These are phyloP conservation scores for Leptographium wingfieldii DNA, from an alignment of 2,329 filamentous ascomycete genomes.

Conservation along the genomic window DNA sequence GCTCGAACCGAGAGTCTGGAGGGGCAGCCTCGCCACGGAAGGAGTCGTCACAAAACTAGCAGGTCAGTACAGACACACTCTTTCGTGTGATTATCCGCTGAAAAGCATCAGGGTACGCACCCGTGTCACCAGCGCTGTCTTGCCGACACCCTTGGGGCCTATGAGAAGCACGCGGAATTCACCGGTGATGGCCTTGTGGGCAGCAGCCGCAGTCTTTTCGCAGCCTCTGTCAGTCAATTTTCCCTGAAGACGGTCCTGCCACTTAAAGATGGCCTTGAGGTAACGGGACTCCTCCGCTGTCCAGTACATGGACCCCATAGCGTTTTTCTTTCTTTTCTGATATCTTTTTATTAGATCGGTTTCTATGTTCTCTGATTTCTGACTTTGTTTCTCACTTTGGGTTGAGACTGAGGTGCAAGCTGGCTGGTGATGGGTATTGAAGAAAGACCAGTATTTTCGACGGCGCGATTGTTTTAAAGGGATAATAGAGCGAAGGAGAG, in stretches of 20 bases:
- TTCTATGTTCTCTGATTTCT: no score
- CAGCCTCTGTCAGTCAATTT: constrained; percentile 11
- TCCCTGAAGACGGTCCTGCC: constrained; percentile 20
- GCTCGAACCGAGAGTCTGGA: constrained; percentile 16
- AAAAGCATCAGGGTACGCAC: constrained; percentile 13
- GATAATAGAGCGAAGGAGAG: no score
- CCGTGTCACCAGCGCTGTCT: constrained; percentile 26
- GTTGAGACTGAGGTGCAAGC: no score
- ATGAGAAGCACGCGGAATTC: constrained; percentile 27
- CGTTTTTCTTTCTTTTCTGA: background rate
- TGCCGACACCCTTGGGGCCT: constrained; percentile 26
- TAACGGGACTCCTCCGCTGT: constrained; percentile 28
- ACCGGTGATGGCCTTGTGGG: constrained; percentile 1
- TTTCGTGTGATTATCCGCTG: no score
- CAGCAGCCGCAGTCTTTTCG: background rate
- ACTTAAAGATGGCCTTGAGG: constrained; percentile 25
- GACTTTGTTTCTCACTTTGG: no score
- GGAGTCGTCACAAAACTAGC: constrained; percentile 21
- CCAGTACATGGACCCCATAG: constrained; percentile 22
- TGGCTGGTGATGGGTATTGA: no score
- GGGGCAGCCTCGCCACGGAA: constrained; percentile 9
- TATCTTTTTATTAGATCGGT: no score
- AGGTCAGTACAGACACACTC: background rate
- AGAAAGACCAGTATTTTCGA: no score
- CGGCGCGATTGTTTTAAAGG: no score